Evolutionary conservation across 495 filamentous ascomycete species (phyloP).

Genomic region (Daldinia bambusicola): DNA sequence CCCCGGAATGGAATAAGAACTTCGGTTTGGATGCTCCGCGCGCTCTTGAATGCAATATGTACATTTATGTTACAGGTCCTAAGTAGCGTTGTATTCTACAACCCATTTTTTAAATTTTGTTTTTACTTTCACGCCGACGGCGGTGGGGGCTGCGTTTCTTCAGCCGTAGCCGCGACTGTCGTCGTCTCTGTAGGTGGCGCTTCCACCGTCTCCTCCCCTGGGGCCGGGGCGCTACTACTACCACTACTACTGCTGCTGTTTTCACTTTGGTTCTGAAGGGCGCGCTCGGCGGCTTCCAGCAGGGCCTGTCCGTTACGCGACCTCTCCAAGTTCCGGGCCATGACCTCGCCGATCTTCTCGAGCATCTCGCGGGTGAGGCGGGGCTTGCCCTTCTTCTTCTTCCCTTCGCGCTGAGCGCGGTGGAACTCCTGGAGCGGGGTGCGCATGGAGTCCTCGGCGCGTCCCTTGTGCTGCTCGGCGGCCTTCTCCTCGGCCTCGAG

Average conservation of each 20-base stretch:
- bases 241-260: not conserved
- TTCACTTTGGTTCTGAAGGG: not conserved
- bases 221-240: not conserved
- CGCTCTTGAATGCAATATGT: slow-evolving; percentile 41
- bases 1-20: not conserved
- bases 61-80: slow-evolving; percentile 48
- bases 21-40: slow-evolving; percentile 14
- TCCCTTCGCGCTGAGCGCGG: slow-evolving; percentile 53
- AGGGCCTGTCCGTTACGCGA: slow-evolving; percentile 46
- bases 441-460: slow-evolving; percentile 64
- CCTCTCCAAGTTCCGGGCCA: slow-evolving; percentile 64
- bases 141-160: slow-evolving; percentile 31
- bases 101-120: not conserved
- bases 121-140: slow-evolving; percentile 22
- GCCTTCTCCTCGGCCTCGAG: slow-evolving; percentile 70
- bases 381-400: slow-evolving; percentile 59
- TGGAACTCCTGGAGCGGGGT: slow-evolving; percentile 65
- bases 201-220: slow-evolving; percentile 1
- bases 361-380: slow-evolving; percentile 68
- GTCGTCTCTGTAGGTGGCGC: slow-evolving; percentile 2
- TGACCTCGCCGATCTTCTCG: slow-evolving; percentile 72
- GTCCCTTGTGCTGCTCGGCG: slow-evolving; percentile 62
- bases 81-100: slow-evolving; percentile 23
- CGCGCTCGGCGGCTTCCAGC: slow-evolving; percentile 19
- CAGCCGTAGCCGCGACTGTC: not conserved